Percentiles rank a stretch among this genome's conserved stretches.
Conservation (phyloP, 495 filamentous ascomycete genomes). For the Terfezia claveryi region DNA sequence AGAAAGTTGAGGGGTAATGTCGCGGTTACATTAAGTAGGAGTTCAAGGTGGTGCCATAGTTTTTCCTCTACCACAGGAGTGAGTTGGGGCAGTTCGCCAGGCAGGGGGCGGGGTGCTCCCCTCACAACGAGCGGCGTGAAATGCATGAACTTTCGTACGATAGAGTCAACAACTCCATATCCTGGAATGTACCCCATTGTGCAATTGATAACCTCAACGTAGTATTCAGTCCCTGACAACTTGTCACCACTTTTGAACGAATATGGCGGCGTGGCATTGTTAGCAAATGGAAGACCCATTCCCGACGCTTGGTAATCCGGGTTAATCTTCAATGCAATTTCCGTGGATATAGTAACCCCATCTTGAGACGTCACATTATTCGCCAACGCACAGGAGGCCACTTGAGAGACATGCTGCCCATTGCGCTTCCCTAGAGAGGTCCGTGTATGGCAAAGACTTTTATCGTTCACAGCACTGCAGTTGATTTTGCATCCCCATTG, state of each 20-base stretch:
- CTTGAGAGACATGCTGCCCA: constrained; percentile 2
- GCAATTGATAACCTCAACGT: constrained; percentile 8
- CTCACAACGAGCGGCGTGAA: constrained; percentile 6
- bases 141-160: constrained; percentile 10
- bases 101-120: background rate
- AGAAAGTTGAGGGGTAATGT: constrained; percentile 6
- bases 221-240: constrained; percentile 6
- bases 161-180: constrained; percentile 8
- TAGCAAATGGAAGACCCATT: constrained; percentile 2
- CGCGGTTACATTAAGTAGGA: constrained; percentile 10
- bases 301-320: constrained; percentile 7
- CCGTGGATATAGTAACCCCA: constrained; percentile 2
- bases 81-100: constrained; percentile 1
- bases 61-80: background rate
- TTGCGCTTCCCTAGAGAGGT: constrained; percentile 1
- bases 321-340: constrained; percentile 10
- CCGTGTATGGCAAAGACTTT: constrained; percentile 6
- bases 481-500: constrained; percentile 4
- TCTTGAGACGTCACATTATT: constrained; percentile 1
- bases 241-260: constrained; percentile 8
- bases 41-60: constrained; percentile 1
- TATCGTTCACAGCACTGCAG: constrained; percentile 4
- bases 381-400: constrained; percentile 5
- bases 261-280: background rate
- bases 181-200: constrained; percentile 8